Evolutionary conservation across 805 yeast genomes (phyloP), one percentile per base, ranked within the genome.

Genomic region (Schizosaccharomyces japonicus): DNA sequence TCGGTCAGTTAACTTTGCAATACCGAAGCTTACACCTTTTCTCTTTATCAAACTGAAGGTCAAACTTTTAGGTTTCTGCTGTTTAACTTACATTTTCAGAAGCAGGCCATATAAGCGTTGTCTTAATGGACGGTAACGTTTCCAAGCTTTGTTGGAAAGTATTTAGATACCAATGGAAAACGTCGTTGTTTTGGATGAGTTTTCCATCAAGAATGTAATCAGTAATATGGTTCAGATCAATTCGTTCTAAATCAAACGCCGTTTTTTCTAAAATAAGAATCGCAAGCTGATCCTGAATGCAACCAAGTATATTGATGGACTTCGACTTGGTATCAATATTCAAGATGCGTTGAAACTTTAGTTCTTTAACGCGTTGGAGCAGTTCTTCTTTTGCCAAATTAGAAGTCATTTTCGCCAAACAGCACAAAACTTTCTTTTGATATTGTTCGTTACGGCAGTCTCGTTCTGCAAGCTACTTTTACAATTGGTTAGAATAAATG

Each of bases 81-180:
- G 19, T 10, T 15, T 13, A 11, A 36, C 51, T 23, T 46, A 52
- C 54, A 5, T 50, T 72, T 45, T 73, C 76, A 0, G 95, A 79
- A 0, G 96, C 96, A 1, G 98, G 98, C 59, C 73, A 83, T 25
- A 87, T 76, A 49, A 87, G 54, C 54, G 78, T 83, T 49, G 82
- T 55, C 56, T 85, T 84, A 13, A 77, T 76, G 8, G 42, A 36
- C 2, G 42, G 42, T 4, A 36, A 21, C 7, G 39, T 8, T 19
- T 0, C 75, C 69, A 1, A 92, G 81, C 3, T 54, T 54, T 0
- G 54, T 52, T 0, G 63, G 64, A 23, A 57, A 29, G 45, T 68
- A 64, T 52, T 73, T 77, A 78, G 59, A 11, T 82, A 81, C 95
- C 96, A 87, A 51, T 69, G 69, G 57, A 87, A 87, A 1, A 85